phyloP scores from a whole-genome alignment of 1,139 yeast species.

The Wickerhamomyces sp. region DNA sequence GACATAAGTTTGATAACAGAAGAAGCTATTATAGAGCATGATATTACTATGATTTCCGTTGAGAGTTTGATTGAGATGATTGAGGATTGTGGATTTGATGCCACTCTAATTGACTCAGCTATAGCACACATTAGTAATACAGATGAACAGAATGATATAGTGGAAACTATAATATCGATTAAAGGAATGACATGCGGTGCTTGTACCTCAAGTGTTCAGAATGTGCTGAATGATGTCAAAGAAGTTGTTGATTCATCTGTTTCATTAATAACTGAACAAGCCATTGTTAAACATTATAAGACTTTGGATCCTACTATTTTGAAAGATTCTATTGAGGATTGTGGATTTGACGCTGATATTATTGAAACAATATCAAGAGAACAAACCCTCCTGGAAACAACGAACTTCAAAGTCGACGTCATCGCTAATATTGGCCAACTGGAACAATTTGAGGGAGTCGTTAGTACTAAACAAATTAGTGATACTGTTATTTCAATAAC shows the following conservation, averaged over 20 bases:
- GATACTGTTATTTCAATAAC: constrained; percentile 33
- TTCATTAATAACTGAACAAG: constrained; percentile 72
- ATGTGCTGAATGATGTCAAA: constrained; percentile 43
- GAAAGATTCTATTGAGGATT: constrained; percentile 52
- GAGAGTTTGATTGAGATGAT: constrained; percentile 38
- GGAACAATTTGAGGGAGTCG: constrained; percentile 10
- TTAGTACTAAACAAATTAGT: constrained; percentile 8
- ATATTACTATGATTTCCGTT: constrained; percentile 29
- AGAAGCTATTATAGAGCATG: constrained; percentile 48
- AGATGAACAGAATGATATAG: constrained; percentile 28
- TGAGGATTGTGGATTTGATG: constrained; percentile 78
- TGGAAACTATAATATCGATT: constrained; percentile 29
- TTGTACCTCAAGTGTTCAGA: constrained; percentile 64
- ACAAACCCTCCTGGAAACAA: constrained; percentile 12
- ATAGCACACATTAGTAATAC: constrained; percentile 24
- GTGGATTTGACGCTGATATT: constrained; percentile 63
- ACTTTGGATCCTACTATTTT: constrained; percentile 31
- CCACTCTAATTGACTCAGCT: constrained; percentile 29
- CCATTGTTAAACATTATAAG: constrained; percentile 46
- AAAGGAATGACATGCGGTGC: constrained; percentile 88
- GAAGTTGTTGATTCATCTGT: constrained; percentile 41
- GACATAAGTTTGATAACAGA: constrained; percentile 72
- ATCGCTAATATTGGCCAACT: constrained; percentile 1
- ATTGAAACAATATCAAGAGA: constrained; percentile 11
- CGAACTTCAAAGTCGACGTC: constrained; percentile 22